These are phyloP conservation scores for Pseudocercospora vitis DNA, from an alignment of 2,329 filamentous ascomycete species.

Conservation along the genomic window DNA sequence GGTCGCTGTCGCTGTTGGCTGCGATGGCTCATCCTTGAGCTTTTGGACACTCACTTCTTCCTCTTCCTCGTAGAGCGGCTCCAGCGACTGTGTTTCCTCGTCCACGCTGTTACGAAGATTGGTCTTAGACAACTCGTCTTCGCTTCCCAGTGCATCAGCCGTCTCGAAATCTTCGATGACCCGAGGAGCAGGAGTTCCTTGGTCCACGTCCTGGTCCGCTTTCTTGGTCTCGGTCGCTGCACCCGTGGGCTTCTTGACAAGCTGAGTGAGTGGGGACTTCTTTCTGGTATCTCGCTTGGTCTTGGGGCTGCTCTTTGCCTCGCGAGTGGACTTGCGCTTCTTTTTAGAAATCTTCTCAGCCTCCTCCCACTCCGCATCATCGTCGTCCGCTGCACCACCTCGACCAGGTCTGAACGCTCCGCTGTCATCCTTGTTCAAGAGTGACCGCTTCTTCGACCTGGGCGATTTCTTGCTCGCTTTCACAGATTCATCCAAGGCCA, in stretches of 20 bases:
- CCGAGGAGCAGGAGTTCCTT: conserved; percentile 10
- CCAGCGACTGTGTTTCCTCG: conserved; percentile 31
- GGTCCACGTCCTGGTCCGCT: conserved; percentile 14
- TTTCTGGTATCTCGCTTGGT: conserved; percentile 17
- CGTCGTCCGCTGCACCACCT: conserved; percentile 25
- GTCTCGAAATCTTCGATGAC: conserved; percentile 17
- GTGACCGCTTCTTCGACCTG: conserved; percentile 18
- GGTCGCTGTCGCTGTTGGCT: conserved; percentile 34
- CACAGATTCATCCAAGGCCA: conserved; percentile 29
- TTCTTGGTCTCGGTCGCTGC: conserved; percentile 13
- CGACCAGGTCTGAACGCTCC: conserved; percentile 8
- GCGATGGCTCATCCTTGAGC: conserved; percentile 29
- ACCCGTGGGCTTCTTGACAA: conserved; percentile 10
- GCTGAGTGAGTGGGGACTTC: conserved; percentile 23
- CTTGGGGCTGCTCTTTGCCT: conserved; percentile 15
- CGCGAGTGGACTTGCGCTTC: conserved; percentile 35
- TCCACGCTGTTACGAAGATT: conserved; percentile 28
- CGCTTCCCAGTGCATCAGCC: conserved; percentile 30
- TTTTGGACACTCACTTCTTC: conserved; percentile 27
- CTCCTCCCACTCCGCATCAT: conserved; percentile 31
- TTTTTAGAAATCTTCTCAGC: conserved; percentile 31
- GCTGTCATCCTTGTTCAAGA: conserved; percentile 14
- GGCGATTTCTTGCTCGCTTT: conserved; percentile 28
- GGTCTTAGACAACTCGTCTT: conserved; percentile 28
- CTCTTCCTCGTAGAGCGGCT: conserved; percentile 39